A percentile compares a stretch with the other conserved stretches of the same genome.
Evolutionary conservation across 2,329 filamentous ascomycete genomes (phyloP).

Genomic region (Fusarium marasasianum): DNA sequence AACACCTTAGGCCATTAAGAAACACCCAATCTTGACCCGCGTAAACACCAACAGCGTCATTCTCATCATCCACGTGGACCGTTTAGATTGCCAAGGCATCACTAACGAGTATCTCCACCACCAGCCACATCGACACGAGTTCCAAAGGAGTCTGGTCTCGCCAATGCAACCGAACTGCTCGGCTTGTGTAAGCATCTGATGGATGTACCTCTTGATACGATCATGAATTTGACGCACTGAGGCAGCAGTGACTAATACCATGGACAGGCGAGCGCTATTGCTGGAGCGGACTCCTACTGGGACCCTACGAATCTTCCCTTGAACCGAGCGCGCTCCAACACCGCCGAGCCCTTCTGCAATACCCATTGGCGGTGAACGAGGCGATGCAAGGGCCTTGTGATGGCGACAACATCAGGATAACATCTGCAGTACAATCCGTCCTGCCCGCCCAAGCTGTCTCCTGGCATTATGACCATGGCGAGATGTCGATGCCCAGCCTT

Average conservation of each 20-base stretch:
- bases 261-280: rapidly evolving
- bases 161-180: neutral
- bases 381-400: rapidly evolving
- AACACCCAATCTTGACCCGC: neutral
- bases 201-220: neutral
- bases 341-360: neutral
- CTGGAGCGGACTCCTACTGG: neutral
- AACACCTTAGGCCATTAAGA: neutral
- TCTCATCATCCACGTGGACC: rapidly evolving
- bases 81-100: rapidly evolving
- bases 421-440: rapidly evolving
- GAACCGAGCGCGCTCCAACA: neutral
- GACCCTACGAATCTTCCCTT: neutral
- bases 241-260: neutral
- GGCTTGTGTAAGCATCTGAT: neutral
- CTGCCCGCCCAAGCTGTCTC: no score
- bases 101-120: rapidly evolving
- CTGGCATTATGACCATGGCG: neutral
- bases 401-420: rapidly evolving
- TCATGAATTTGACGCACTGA: neutral
- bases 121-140: rapidly evolving
- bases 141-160: rapidly evolving
- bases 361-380: rapidly evolving
- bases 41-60: rapidly evolving
- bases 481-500: neutral